phyloP scores from a whole-genome alignment of 495 filamentous ascomycete genomes.

The Tuber calosporum region DNA sequence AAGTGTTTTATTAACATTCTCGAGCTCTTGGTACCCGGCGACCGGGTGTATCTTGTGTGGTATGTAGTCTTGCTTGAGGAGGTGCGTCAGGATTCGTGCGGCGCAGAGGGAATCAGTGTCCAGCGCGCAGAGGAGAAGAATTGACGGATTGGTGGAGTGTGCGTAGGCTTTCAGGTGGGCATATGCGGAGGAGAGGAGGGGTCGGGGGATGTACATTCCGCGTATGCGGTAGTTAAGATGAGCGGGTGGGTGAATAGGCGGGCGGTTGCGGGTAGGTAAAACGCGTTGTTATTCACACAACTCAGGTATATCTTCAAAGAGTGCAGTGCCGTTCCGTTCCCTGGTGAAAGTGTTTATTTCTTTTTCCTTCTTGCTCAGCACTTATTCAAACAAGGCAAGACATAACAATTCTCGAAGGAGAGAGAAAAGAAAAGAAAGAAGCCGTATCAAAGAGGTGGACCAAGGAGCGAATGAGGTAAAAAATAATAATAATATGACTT shows the following conservation, averaged over 20 bases:
- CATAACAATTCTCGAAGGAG: background rate
- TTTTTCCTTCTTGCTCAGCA: background rate
- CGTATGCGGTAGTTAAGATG: background rate
- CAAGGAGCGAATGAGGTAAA: background rate
- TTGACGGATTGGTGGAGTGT: slow-evolving; percentile 75
- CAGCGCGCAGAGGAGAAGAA: slow-evolving; percentile 86
- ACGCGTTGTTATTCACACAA: background rate
- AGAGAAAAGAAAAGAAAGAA: background rate
- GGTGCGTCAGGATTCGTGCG: slow-evolving; percentile 80
- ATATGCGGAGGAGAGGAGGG: slow-evolving; percentile 83
- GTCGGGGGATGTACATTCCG: slow-evolving; percentile 87
- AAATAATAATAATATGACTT: background rate
- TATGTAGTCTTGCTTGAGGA: slow-evolving; percentile 94
- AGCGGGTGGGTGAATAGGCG: background rate
- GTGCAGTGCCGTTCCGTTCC: background rate
- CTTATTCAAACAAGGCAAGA: background rate
- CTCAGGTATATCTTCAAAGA: background rate
- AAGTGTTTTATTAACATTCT: slow-evolving; percentile 42
- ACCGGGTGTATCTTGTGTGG: slow-evolving; percentile 97
- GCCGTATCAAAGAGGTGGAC: background rate
- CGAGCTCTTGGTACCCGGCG: slow-evolving; percentile 82
- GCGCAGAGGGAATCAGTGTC: slow-evolving; percentile 95
- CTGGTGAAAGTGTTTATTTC: background rate
- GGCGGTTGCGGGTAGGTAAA: background rate
- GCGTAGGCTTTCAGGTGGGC: slow-evolving; percentile 71